A percentile compares a stretch with the other conserved stretches of the same genome.
These are phyloP conservation scores for Cercophora scortea DNA, from an alignment of 495 filamentous ascomycete genomes.

Conservation along the genomic window DNA sequence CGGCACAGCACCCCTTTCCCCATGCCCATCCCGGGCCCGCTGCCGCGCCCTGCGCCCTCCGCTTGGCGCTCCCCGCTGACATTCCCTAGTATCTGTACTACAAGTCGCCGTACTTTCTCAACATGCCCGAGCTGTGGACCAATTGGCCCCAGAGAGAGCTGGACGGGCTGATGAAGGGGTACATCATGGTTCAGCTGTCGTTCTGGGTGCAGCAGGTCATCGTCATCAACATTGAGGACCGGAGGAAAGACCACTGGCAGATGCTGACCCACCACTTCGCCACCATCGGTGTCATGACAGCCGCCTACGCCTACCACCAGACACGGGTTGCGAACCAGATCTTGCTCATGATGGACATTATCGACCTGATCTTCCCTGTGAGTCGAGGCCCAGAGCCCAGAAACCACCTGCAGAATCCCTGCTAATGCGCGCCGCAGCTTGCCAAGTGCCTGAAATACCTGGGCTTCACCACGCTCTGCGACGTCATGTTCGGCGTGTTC, in stretches of 20 bases:
- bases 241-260: constrained; percentile 88
- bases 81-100: constrained; percentile 65
- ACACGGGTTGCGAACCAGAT: constrained; percentile 85
- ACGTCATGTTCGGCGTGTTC: constrained; percentile 78
- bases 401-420: not conserved
- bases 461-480: constrained; percentile 65
- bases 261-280: constrained; percentile 95
- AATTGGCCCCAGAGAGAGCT: constrained; percentile 73
- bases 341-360: constrained; percentile 86
- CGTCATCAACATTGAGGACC: constrained; percentile 88
- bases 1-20: no score
- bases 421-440: constrained; percentile 41
- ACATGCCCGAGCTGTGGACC: constrained; percentile 72
- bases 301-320: constrained; percentile 75
- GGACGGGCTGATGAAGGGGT: constrained; percentile 70
- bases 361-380: constrained; percentile 83
- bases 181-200: constrained; percentile 82
- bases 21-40: no score
- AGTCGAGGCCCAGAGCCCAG: constrained; percentile 21
- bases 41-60: no score
- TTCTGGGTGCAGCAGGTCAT: constrained; percentile 95
- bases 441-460: constrained; percentile 94
- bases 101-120: constrained; percentile 69
- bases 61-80: no score
- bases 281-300: constrained; percentile 70